Conservation (phyloP, 371 early-diverging fungal species). For the Apophysomyces sp. region DNA sequence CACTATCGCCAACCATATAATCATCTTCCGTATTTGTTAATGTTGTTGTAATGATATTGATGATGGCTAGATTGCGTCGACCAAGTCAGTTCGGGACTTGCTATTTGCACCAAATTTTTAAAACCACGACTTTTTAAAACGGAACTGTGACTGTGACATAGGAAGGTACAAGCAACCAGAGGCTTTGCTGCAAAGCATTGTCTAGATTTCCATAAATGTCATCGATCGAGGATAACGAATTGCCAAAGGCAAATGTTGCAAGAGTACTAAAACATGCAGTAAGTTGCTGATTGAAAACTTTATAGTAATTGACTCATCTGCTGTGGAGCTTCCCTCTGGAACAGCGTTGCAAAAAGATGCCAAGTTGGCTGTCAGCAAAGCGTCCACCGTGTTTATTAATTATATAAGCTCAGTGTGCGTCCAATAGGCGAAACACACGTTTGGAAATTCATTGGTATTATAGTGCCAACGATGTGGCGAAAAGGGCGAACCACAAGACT, state of each 20-base stretch:
- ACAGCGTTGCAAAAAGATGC: conserved; percentile 63
- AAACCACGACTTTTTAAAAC: too few species aligned
- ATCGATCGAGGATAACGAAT: conserved; percentile 56
- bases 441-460: background rate
- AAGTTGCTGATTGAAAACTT: too few species aligned
- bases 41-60: too few species aligned
- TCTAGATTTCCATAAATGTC: too few species aligned
- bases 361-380: conserved; percentile 58
- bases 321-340: conserved; percentile 56
- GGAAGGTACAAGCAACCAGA: too few species aligned
- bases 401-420: conserved; percentile 60
- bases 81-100: too few species aligned
- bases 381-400: conserved; percentile 63
- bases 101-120: too few species aligned
- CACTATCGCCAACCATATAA: too few species aligned
- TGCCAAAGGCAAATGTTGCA: conserved; percentile 61
- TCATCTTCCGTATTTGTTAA: too few species aligned
- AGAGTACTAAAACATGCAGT: conserved; percentile 33
- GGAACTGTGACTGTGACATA: too few species aligned
- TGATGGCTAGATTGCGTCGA: too few species aligned
- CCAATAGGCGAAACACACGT: background rate
- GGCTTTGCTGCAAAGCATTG: too few species aligned
- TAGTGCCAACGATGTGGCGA: conserved; percentile 59
- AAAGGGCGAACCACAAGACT: conserved; percentile 48
- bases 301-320: background rate